Evolutionary conservation across 1,139 yeast genomes (phyloP), one percentile per base, ranked within the genome.

Genomic region (Blastobotrys capitulatus): DNA sequence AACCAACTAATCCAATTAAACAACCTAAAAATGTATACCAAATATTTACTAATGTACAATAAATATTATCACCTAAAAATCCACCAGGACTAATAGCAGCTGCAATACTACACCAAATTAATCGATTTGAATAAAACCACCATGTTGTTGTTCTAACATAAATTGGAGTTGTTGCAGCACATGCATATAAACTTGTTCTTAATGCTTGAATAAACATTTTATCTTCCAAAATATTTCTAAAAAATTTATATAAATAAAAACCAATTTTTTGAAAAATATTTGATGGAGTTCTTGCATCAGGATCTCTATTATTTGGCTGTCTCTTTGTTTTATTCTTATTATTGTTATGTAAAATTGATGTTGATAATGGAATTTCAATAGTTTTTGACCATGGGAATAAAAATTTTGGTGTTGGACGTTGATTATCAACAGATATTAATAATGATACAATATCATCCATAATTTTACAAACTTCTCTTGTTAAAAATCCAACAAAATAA

Each of bases 81-180:
- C 62, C 62, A 0, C 63, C 52, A 7, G 62, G 57, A 1, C 65
- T 60, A 48, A 68, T 51, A 2, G 62, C 57, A 0, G 65, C 58
- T 62, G 68, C 60, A 40, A 68, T 62, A 9, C 63, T 58, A 2
- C 58, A 63, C 72, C 72, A 68, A 9, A 65, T 55, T 13, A 64
- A 58, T 39, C 69, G 57, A 41, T 66, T 55, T 9, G 49, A 42
- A 42, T 62, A 66, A 35, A 57, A 65, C 51, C 56, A 60, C 10
- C 52, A 49, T 0, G 64, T 59, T 1, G 68, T 64, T 0, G 63
- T 44, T 26, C 60, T 52, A 40, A 57, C 52, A 48, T 58, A 65
- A 13, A 61, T 57, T 1, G 70, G 69, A 2, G 61, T 48, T 4
- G 65, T 51, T 1, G 62, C 49, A 2, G 59, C 54, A 5, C 59